Conservation (phyloP, 345 rosid genomes). For the Isatis tinctoria region DNA sequence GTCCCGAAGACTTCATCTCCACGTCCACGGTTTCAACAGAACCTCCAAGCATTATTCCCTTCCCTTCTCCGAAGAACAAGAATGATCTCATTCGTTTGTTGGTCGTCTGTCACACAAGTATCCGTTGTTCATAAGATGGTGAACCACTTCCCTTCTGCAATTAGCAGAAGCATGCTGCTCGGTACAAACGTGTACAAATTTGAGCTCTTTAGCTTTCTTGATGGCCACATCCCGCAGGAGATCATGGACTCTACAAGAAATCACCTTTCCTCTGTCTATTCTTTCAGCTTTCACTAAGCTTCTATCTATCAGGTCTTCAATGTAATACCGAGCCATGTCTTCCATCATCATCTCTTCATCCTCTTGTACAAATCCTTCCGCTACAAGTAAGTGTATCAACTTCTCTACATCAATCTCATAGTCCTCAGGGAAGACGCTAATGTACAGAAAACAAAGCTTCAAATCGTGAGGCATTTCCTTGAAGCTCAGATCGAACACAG, state of each 20-base stretch:
- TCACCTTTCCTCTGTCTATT: background rate
- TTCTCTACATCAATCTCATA: slow-evolving; percentile 6
- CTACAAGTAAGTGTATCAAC: background rate
- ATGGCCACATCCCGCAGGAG: slow-evolving; percentile 12
- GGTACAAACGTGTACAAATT: background rate
- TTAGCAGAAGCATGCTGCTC: background rate
- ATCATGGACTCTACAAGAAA: slow-evolving; percentile 7
- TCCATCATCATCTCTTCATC: background rate
- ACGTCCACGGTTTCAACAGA: background rate
- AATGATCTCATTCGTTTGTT: slow-evolving; percentile 13
- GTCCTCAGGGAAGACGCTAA: slow-evolving; percentile 12
- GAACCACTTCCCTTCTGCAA: slow-evolving; percentile 10
- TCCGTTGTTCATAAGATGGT: background rate
- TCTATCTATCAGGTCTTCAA: slow-evolving; percentile 13
- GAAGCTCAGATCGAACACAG: background rate
- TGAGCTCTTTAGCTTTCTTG: slow-evolving; percentile 4
- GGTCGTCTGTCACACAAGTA: background rate
- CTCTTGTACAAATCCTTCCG: slow-evolving; percentile 14
- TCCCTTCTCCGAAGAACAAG: background rate
- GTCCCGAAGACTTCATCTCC: slow-evolving; percentile 9
- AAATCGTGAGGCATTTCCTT: background rate
- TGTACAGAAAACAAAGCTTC: slow-evolving; percentile 14
- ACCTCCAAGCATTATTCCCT: background rate
- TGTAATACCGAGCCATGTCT: background rate
- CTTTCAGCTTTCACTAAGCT: background rate